Base-by-base conservation (phyloP, 1,284 basidiomycete genomes). In the Farysia itapuensis region DNA sequence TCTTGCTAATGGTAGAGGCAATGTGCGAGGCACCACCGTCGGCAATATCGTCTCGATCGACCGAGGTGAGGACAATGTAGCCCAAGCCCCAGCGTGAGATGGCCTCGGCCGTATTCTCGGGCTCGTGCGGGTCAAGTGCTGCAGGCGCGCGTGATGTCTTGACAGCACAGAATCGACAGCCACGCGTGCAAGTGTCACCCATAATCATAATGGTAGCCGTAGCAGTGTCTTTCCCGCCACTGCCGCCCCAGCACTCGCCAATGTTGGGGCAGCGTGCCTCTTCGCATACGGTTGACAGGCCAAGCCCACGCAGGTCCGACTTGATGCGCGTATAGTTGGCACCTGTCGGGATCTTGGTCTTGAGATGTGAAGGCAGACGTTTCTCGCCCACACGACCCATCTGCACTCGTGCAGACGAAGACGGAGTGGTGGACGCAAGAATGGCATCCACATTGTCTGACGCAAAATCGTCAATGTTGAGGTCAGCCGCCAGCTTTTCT, bases 181-280 rank as follows among this genome's bases (percentile, higher is more conserved):
- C 95, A 72, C 95, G 85, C 13, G 95, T 99, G 75, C 95, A 99
- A 11, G 91, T 95, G 79, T 98, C 94, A n/a, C 95, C 95, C 95
- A 99, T 98, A 24, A 98, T 93, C 95, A 99, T 98, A 78, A 99
- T 99, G 1, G 74, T 75, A 0, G 74, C 74, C 6, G 95, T 99
- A 12, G 95, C 95, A 39, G 85, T 84, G 44, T 85, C 85, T 16
- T 85, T 85, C n/a, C 80, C 82, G 40, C 83, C 84, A 5, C 74
- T 74, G 2, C 93, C 93, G 38, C 95, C 93, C 95, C 95, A 99
- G 77, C 95, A 99, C 73, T 98, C 94, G 22, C 94, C 95, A 47
- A 98, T 97, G 74, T 99, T 99, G 1, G 95, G 95, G 81, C 95
- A 99, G 52, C 93, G 84, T 20, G 95, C 95, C 78, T 99, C 95